Conservation (phyloP, 805 yeast genomes). For the Pichia scutulata region DNA sequence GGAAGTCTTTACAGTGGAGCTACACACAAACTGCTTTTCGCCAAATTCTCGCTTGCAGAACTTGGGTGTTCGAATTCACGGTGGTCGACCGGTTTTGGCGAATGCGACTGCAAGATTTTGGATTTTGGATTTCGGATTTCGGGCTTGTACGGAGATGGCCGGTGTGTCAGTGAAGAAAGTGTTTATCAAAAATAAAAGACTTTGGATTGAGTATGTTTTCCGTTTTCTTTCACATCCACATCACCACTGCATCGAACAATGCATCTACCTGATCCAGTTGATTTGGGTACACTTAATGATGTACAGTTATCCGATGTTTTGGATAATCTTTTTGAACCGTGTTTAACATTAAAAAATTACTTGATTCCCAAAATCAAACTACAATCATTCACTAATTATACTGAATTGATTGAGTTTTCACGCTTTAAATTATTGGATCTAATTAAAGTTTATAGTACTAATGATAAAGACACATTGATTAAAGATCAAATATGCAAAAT, state of each 20-base stretch:
- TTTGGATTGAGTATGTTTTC: too few relatives aligned
- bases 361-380: conserved; percentile 26
- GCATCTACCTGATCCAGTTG: conserved; percentile 25
- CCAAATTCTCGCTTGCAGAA: too few relatives aligned
- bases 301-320: conserved; percentile 33
- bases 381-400: conserved; percentile 21
- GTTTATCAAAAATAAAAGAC: too few relatives aligned
- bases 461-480: background rate
- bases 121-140: too few relatives aligned
- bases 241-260: background rate
- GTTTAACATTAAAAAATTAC: conserved; percentile 37
- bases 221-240: background rate
- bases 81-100: too few relatives aligned
- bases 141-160: too few relatives aligned
- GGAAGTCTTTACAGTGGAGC: too few relatives aligned
- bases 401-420: conserved; percentile 19
- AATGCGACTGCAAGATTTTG: too few relatives aligned
- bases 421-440: conserved; percentile 9
- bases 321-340: conserved; percentile 59
- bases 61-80: too few relatives aligned
- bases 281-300: conserved; percentile 17
- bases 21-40: background rate
- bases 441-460: conserved; percentile 1
- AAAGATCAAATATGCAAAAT: conserved; percentile 34
- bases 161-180: too few relatives aligned